These are phyloP conservation scores for Aspergillus campestris DNA, from an alignment of 495 filamentous ascomycete genomes.

Conservation along the genomic window DNA sequence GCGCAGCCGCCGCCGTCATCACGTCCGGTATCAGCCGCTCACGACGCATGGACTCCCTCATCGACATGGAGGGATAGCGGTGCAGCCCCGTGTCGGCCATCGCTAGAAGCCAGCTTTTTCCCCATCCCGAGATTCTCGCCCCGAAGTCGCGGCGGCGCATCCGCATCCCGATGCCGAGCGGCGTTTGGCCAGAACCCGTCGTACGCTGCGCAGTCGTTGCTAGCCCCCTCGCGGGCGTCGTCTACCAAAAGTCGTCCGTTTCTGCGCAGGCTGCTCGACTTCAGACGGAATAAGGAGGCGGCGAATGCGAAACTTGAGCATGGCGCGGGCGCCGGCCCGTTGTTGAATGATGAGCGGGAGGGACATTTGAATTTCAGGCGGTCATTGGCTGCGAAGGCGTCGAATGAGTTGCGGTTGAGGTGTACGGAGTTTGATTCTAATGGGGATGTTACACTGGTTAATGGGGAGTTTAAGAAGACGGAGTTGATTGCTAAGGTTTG, in stretches of 20 bases:
- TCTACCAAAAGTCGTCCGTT: slow-evolving; percentile 43
- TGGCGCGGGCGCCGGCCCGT: slow-evolving; percentile 6
- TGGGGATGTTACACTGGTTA: slow-evolving; percentile 89
- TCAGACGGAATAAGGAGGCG: slow-evolving; percentile 22
- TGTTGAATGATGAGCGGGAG: slow-evolving; percentile 32
- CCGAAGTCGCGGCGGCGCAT: neutral
- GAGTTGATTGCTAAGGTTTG: slow-evolving; percentile 91
- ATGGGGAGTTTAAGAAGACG: slow-evolving; percentile 93
- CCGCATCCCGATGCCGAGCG: slow-evolving; percentile 8
- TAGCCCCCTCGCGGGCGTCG: slow-evolving; percentile 19
- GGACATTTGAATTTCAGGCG: slow-evolving; percentile 46
- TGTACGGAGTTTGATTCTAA: slow-evolving; percentile 93
- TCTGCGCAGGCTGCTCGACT: slow-evolving; percentile 48
- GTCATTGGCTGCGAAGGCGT: slow-evolving; percentile 57
- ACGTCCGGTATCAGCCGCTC: slow-evolving; percentile 1
- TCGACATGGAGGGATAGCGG: slow-evolving; percentile 19
- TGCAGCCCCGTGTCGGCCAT: slow-evolving; percentile 6
- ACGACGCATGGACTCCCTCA: slow-evolving; percentile 6
- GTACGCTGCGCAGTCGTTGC: neutral
- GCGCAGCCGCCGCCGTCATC: neutral
- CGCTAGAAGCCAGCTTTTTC: slow-evolving; percentile 5
- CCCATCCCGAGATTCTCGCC: slow-evolving; percentile 1
- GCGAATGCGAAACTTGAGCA: slow-evolving; percentile 16
- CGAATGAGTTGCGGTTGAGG: slow-evolving; percentile 71
- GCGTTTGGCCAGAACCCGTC: neutral